Evolutionary conservation across 805 yeast genomes (phyloP), one percentile per base, ranked within the genome.

Genomic region (Sugiyamaella smithiae): DNA sequence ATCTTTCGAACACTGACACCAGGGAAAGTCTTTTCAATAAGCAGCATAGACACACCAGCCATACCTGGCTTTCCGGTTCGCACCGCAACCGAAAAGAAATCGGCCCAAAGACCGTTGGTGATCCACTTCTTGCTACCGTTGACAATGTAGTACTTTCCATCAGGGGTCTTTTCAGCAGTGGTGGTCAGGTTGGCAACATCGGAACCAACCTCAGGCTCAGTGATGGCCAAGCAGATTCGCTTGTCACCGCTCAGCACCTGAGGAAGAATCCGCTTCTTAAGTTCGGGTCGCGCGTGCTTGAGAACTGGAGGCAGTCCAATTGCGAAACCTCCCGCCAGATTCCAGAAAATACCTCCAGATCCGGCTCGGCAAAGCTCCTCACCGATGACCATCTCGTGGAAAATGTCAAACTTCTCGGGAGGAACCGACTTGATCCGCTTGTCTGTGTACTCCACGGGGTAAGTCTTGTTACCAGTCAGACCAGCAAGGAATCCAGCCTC

Each of bases 61-160:
- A 64, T 65, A 33, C 73, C 73, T 7, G 54, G 53, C 24, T 65
- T 67, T 24, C 75, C 75, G n/a, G 75, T 71, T 40, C 75, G 69
- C 44, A 68, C 71, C 16, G 75, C 75, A 16, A 67, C 70, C 7
- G 73, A 67, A 58, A 70, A 70, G 61, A 69, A 70, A 57, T 70
- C 75, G 23, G 71, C 53, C 60, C 67, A 68, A 42, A 68, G 57
- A 33, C 75, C 74, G 54, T 71, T 71, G 46, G 75, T 71, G 63
- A 70, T 70, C 75, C 75, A 70, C 58, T 70, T 71, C 63, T 70
- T 70, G 47, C 68, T 68, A 32, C 75, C 75, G 52, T 63, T 69
- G 45, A 70, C 68, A 36, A 67, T 56, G 55, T 56, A 70, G 57
- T 58, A 62, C 65, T 68, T 67, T 31, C 74, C 74, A 40, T 69